Conservation (phyloP, 352 stramenopile genomes). For the Globisporangium nodosum region DNA sequence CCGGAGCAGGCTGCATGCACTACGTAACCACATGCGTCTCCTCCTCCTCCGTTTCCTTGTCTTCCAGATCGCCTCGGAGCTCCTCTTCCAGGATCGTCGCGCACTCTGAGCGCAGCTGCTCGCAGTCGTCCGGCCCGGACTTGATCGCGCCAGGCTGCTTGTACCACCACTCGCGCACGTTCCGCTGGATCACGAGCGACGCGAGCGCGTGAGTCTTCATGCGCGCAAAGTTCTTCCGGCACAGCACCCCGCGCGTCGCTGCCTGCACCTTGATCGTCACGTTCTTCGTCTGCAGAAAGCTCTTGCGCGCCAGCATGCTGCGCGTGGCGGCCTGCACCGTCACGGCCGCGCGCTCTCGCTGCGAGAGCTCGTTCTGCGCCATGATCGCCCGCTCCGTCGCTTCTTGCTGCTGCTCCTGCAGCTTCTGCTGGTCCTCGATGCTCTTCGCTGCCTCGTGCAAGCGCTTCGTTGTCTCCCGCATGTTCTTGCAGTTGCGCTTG, state of each 20-base stretch:
- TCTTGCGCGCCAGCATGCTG: conserved; percentile 76
- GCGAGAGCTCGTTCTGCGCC: conserved; percentile 28
- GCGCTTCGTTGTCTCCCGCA: conserved; percentile 82
- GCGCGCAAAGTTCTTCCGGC: conserved; percentile 80
- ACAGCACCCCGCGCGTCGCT: conserved; percentile 72
- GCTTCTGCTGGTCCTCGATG: conserved; percentile 56
- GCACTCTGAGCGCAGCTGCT: background rate
- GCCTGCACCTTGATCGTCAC: conserved; percentile 85
- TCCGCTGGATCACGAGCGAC: conserved; percentile 81
- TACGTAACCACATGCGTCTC: background rate
- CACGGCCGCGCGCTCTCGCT: conserved; percentile 70
- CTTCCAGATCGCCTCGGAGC: background rate
- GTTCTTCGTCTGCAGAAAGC: conserved; percentile 82
- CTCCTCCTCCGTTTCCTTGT: background rate
- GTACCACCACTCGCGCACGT: conserved; percentile 82
- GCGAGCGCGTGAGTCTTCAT: conserved; percentile 83
- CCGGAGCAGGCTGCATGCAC: background rate
- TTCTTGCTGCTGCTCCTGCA: conserved; percentile 24
- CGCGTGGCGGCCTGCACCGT: conserved; percentile 83
- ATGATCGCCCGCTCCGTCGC: conserved; percentile 11
- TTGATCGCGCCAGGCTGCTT: conserved; percentile 33
- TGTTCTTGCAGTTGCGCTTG: conserved; percentile 83
- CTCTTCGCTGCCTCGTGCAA: conserved; percentile 67
- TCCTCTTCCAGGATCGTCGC: background rate
- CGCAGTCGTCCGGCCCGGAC: background rate